phyloP scores from a whole-genome alignment of 2,329 filamentous ascomycete genomes.

The Fusarium albosuccineum region DNA sequence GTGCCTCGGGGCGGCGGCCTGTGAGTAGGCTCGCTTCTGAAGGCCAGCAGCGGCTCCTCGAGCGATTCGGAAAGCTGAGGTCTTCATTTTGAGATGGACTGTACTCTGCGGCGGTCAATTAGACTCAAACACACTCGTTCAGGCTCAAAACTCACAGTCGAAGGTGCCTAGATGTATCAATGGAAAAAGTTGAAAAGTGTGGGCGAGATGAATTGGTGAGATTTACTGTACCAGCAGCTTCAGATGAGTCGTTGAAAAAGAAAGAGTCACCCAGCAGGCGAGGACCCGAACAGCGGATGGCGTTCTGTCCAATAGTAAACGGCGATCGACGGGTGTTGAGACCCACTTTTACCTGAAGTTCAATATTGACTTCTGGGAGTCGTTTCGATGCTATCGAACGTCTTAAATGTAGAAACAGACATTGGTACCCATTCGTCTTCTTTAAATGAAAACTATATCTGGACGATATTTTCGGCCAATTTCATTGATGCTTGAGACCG shows the following conservation, averaged over 20 bases:
- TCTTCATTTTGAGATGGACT: constrained; percentile 50
- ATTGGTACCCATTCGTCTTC: no score
- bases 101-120: neutral
- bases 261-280: constrained; percentile 35
- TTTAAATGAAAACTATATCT: no score
- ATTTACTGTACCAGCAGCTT: constrained; percentile 23
- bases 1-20: constrained; percentile 74
- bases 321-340: constrained; percentile 5
- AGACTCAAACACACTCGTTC: neutral
- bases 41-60: constrained; percentile 52
- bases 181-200: constrained; percentile 7
- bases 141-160: constrained; percentile 3
- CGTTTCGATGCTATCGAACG: no score
- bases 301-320: constrained; percentile 5
- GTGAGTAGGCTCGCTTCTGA: constrained; percentile 60
- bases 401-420: no score
- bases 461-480: no score
- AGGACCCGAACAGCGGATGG: constrained; percentile 10
- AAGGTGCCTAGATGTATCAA: constrained; percentile 13
- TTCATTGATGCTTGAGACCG: no score
- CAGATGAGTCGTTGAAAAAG: constrained; percentile 25
- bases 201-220: no score
- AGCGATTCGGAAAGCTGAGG: constrained; percentile 50
- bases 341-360: constrained; percentile 18
- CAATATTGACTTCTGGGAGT: neutral